Percentiles rank a stretch among this genome's conserved stretches.
phyloP scores from a whole-genome alignment of 768 basidiomycete genomes.

The Termitomyces sp. region DNA sequence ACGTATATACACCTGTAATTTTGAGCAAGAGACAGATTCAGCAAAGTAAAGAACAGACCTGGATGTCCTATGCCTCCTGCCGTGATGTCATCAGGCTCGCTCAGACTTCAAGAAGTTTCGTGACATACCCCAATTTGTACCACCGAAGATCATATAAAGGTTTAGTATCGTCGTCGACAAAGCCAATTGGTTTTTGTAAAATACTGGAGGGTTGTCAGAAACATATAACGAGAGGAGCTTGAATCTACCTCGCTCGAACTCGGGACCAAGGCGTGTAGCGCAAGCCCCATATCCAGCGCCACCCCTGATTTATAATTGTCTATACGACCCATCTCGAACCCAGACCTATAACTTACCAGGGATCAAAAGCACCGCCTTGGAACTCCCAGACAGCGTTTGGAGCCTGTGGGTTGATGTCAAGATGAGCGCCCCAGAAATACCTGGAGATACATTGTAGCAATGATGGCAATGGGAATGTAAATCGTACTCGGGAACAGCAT shows the following conservation, averaged over 20 bases:
- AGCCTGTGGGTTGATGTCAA: constrained; percentile 30
- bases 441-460: constrained; percentile 13
- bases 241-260: constrained; percentile 40
- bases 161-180: constrained; percentile 46
- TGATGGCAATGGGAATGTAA: background rate
- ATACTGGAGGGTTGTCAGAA: constrained; percentile 27
- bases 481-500: constrained; percentile 38
- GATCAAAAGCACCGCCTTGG: constrained; percentile 52
- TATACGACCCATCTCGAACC: background rate
- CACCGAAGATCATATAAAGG: constrained; percentile 50
- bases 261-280: constrained; percentile 31
- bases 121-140: constrained; percentile 44
- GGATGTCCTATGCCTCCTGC: constrained; percentile 33
- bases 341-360: constrained; percentile 27
- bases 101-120: background rate
- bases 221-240: background rate
- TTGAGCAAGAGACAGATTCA: background rate
- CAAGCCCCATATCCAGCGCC: constrained; percentile 33
- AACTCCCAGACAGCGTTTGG: constrained; percentile 42
- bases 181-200: constrained; percentile 45
- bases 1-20: constrained; percentile 36
- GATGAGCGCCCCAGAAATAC: constrained; percentile 37
- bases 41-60: constrained; percentile 18
- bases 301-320: constrained; percentile 28
- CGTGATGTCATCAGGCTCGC: background rate